A percentile compares a stretch with the other conserved stretches of the same genome.
Evolutionary conservation across 768 basidiomycete genomes (phyloP).

Genomic region (Amanita fuliginea): DNA sequence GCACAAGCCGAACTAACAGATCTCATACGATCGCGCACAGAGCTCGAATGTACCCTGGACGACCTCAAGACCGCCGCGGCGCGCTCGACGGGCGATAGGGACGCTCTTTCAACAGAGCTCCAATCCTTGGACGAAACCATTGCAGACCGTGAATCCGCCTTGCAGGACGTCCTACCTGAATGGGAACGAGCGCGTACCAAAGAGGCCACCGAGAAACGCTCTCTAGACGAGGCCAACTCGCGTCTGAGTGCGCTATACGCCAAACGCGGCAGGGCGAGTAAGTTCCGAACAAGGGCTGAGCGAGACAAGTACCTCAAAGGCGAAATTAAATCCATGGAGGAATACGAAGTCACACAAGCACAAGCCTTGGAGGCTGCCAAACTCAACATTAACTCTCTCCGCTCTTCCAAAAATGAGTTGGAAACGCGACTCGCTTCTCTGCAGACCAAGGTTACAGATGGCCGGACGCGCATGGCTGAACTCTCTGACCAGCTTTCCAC

Average conservation of each 20-base stretch:
- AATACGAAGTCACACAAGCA: conserved; percentile 46
- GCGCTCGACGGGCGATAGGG: conserved; percentile 52
- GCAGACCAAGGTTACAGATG: conserved; percentile 53
- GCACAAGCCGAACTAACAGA: conserved; percentile 80
- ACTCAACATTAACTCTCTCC: conserved; percentile 36
- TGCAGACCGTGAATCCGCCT: conserved; percentile 43
- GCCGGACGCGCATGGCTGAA: conserved; percentile 42
- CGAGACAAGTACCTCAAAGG: conserved; percentile 74
- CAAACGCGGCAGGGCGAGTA: conserved; percentile 82
- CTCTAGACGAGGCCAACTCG: conserved; percentile 66
- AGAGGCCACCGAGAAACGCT: conserved; percentile 47
- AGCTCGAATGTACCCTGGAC: conserved; percentile 72
- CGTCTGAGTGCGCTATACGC: conserved; percentile 67
- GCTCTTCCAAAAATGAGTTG: conserved; percentile 40
- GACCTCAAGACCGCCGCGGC: conserved; percentile 65
- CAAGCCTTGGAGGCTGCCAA: conserved; percentile 43
- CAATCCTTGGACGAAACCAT: conserved; percentile 49
- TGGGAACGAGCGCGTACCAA: conserved; percentile 50
- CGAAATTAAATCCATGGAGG: conserved; percentile 65
- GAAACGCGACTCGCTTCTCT: conserved; percentile 48
- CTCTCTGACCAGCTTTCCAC: conserved; percentile 46
- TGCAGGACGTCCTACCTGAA: conserved; percentile 56
- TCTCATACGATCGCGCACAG: conserved; percentile 72
- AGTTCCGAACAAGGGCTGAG: conserved; percentile 75
- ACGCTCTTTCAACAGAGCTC: conserved; percentile 57